phyloP scores from a whole-genome alignment of 2,329 filamentous ascomycete species.

The Graphium sp. region DNA sequence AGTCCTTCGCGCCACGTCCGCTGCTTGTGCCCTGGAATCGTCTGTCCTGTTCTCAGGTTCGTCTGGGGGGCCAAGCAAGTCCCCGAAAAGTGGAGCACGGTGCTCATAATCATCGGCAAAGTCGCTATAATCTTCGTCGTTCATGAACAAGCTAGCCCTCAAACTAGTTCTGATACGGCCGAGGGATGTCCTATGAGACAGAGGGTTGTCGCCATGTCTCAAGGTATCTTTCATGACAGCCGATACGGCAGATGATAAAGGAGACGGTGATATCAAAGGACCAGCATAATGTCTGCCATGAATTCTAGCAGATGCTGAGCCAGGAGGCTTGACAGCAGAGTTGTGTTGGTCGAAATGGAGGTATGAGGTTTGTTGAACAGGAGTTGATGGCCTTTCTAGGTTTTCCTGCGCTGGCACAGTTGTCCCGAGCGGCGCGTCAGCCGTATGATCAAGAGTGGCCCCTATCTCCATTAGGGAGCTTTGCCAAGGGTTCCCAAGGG shows the following conservation, averaged over 20 bases:
- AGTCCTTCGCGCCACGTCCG: slow-evolving; percentile 12
- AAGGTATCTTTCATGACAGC: slow-evolving; percentile 39
- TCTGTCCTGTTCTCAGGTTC: slow-evolving; percentile 3
- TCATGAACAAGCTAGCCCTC: slow-evolving; percentile 35
- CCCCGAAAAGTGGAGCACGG: slow-evolving; percentile 3
- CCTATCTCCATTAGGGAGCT: too few relatives aligned
- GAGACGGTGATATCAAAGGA: slow-evolving; percentile 40
- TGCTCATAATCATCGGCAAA: slow-evolving; percentile 8
- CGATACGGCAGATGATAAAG: slow-evolving; percentile 40
- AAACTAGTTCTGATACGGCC: slow-evolving; percentile 31
- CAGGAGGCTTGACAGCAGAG: too few relatives aligned
- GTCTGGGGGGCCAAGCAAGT: slow-evolving; percentile 4
- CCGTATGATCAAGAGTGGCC: too few relatives aligned
- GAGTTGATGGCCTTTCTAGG: too few relatives aligned
- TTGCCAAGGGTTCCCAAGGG: slow-evolving; percentile 19
- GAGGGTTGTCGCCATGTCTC: slow-evolving; percentile 21
- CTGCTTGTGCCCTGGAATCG: neutral
- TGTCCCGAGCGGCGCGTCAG: too few relatives aligned
- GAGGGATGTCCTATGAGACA: slow-evolving; percentile 23
- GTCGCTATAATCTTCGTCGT: slow-evolving; percentile 21
- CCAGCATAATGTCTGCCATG: slow-evolving; percentile 23
- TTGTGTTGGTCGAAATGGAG: slow-evolving; percentile 12
- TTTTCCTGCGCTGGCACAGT: too few relatives aligned
- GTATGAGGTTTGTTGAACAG: too few relatives aligned
- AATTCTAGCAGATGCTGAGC: slow-evolving; percentile 11